Base-by-base conservation (phyloP, 2,329 filamentous ascomycete genomes). In the Sporothrix globosa region DNA sequence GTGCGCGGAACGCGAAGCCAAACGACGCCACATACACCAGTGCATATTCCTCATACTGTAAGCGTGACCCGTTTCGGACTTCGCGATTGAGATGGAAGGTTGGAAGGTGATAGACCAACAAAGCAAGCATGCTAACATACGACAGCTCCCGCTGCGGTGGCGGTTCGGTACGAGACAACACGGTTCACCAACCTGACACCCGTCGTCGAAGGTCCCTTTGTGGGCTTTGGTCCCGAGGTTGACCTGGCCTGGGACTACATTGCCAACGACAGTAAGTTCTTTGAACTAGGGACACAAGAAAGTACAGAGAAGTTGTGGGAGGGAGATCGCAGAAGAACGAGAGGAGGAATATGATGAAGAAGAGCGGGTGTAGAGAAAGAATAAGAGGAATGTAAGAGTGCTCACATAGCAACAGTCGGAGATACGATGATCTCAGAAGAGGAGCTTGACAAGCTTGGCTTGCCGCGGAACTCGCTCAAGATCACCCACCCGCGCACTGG, bases 341-440 rank as follows among this genome's bases (percentile, higher is more conserved):
- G 44, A 5, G 34, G n/a, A 44, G 34, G 34, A 34, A 34, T 4
- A 14, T 4, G 52, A 34, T 5, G 17, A 41, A 19, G 44, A 46
- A 21, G 34, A 2, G 5, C 41, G 54, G 34, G 1, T 11, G 53
- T 4, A 39, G 10, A 5, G 2, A 13, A 44, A 13, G 10, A 44
- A 44, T 3, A 54, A 39, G 34, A 44, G 1, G 10, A 58, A 46
- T 4, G 39, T 1, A 60, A 4, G 27, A 24, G 4, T 44, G 46
- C 69, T 60, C 52, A 71, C 56, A 48, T 17, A 4, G 41, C 19
- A 30, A 27, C 19, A 86, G 86, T 89, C 34, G 87, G 87, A 50
- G 87, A 89, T 75, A 86, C 87, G 74, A 87, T 88, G 83, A 85
- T 90, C 67, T 83, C 83, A 0, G 79, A 82, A 27, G 79, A 82